Evolutionary conservation across 148 eudicot genomes (phyloP).

Genomic region (Persicaria maculosa): DNA sequence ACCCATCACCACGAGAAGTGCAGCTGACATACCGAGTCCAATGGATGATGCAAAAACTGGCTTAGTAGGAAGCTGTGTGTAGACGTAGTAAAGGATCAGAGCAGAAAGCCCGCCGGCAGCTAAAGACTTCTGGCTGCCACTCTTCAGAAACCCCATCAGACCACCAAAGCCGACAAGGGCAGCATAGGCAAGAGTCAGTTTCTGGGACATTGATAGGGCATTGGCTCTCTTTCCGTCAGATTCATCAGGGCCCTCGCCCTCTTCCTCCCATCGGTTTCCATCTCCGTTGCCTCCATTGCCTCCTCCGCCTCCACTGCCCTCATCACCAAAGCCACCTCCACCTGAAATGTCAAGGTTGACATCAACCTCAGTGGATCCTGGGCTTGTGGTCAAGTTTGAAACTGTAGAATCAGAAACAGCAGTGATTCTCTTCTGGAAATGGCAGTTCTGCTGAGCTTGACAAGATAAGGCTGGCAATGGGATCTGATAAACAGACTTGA

Average conservation of each 20-base stretch:
- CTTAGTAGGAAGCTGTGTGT: constrained; percentile 62
- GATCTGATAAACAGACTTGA: constrained; percentile 12
- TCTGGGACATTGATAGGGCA: constrained; percentile 76
- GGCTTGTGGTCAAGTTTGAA: constrained; percentile 24
- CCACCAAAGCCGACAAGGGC: constrained; percentile 75
- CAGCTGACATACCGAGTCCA: constrained; percentile 66
- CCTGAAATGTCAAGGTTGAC: constrained; percentile 33
- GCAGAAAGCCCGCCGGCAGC: constrained; percentile 73
- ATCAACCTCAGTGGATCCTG: constrained; percentile 22
- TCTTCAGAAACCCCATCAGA: constrained; percentile 64
- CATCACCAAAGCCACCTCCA: constrained; percentile 41
- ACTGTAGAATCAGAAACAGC: constrained; percentile 21
- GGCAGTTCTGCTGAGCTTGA: constrained; percentile 10
- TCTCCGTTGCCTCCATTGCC: constrained; percentile 24
- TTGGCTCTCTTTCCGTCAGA: constrained; percentile 27
- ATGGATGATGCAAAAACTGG: constrained; percentile 61
- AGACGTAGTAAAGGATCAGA: constrained; percentile 41
- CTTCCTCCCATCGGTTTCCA: constrained; percentile 10
- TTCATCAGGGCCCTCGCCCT: constrained; percentile 14
- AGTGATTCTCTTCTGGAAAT: constrained; percentile 11
- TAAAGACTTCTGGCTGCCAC: constrained; percentile 66
- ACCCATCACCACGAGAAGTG: constrained; percentile 70
- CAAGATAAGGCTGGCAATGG: constrained; percentile 5
- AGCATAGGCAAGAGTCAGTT: constrained; percentile 77
- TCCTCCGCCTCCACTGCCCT: constrained; percentile 35